A percentile compares a stretch with the other conserved stretches of the same genome.
Evolutionary conservation across 768 basidiomycete genomes (phyloP).

Genomic region (Suillus tomentosus): DNA sequence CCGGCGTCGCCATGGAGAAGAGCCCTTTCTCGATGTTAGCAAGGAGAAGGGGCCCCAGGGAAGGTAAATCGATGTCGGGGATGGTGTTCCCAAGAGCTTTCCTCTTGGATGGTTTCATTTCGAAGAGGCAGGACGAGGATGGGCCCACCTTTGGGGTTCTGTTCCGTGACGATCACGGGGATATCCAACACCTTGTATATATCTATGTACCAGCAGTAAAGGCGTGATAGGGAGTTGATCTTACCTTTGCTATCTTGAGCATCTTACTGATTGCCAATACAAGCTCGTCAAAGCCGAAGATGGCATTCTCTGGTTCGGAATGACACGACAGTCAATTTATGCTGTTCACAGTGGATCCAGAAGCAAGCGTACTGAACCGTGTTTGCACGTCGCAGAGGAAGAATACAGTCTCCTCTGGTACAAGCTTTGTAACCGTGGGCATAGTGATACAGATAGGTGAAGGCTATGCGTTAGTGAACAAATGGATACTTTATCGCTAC

Average conservation of each 20-base stretch:
- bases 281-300: slow-evolving; percentile 73
- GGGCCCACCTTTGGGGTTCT: slow-evolving; percentile 73
- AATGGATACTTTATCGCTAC: no score
- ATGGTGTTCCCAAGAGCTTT: slow-evolving; percentile 71
- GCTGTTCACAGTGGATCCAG: not conserved
- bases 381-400: slow-evolving; percentile 86
- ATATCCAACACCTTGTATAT: slow-evolving; percentile 56
- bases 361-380: slow-evolving; percentile 57
- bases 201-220: not conserved
- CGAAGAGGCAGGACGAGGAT: not conserved
- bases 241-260: slow-evolving; percentile 71
- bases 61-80: slow-evolving; percentile 56
- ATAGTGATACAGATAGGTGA: slow-evolving; percentile 37
- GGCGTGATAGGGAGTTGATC: not conserved
- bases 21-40: slow-evolving; percentile 73
- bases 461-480: not conserved
- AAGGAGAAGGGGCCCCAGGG: slow-evolving; percentile 57
- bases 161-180: slow-evolving; percentile 81
- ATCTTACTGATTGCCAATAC: slow-evolving; percentile 66
- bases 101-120: slow-evolving; percentile 6
- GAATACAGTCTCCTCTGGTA: slow-evolving; percentile 53
- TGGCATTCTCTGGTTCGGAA: slow-evolving; percentile 48
- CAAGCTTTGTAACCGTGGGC: slow-evolving; percentile 35
- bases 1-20: slow-evolving; percentile 84
- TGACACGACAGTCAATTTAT: slow-evolving; percentile 2